phyloP scores from a whole-genome alignment of 495 filamentous ascomycete species.

The Xylaria scruposa region DNA sequence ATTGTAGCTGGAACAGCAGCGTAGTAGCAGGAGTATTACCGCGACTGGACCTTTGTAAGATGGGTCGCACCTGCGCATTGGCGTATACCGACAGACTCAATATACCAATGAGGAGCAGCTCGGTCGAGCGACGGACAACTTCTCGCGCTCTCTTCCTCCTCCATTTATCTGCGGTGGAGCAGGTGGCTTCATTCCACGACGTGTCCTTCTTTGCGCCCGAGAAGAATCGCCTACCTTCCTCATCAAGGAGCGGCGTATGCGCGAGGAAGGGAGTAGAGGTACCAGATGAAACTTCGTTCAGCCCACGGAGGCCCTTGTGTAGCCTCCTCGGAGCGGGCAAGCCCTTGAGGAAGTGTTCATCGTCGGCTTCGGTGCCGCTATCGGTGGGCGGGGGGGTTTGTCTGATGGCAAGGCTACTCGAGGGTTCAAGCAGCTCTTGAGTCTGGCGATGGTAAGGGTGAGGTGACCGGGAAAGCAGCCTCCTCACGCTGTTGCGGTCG shows the following conservation, averaged over 20 bases:
- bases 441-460: slow-evolving; percentile 74
- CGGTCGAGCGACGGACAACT: slow-evolving; percentile 50
- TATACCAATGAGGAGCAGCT: slow-evolving; percentile 51
- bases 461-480: slow-evolving; percentile 72
- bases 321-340: slow-evolving; percentile 77
- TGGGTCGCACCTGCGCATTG: slow-evolving; percentile 44
- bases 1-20: neutral
- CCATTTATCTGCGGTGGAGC: slow-evolving; percentile 38
- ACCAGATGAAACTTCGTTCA: slow-evolving; percentile 55
- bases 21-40: slow-evolving; percentile 37
- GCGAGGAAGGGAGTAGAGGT: slow-evolving; percentile 65
- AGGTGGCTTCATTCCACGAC: slow-evolving; percentile 35
- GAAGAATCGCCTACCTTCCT: slow-evolving; percentile 49
- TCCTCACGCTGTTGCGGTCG: slow-evolving; percentile 47
- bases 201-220: slow-evolving; percentile 34
- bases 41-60: slow-evolving; percentile 41
- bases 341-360: slow-evolving; percentile 82
- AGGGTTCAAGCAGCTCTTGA: slow-evolving; percentile 56
- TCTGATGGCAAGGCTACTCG: slow-evolving; percentile 43
- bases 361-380: slow-evolving; percentile 90
- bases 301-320: slow-evolving; percentile 74
- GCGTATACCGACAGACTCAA: slow-evolving; percentile 47
- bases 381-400: slow-evolving; percentile 72
- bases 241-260: slow-evolving; percentile 62
- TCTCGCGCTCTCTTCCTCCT: slow-evolving; percentile 55